Base-by-base conservation (phyloP, 2,329 filamentous ascomycete species). In the Epichloe amarillans region DNA sequence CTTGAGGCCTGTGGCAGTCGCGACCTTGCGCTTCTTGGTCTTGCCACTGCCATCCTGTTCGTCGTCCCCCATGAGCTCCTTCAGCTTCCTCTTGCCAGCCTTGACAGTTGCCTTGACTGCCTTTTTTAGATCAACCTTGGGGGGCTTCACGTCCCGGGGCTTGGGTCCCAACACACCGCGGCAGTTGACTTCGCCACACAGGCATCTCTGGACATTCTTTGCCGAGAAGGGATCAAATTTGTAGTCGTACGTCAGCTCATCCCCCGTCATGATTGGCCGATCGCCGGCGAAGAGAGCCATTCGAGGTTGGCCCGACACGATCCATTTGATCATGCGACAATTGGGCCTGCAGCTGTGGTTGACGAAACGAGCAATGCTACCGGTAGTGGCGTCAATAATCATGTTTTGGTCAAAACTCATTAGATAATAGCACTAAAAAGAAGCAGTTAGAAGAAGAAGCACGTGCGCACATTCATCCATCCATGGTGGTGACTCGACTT, bases 331-430 rank as follows among this genome's bases (percentile, higher is more conserved):
- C 90, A 98, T 97, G 55, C 86, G 82, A 69, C 91, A 97, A 64
- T 98, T 98, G 3, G 93, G 93, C 52, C 87, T 84, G 69, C 93
- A 98, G 17, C 89, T 95, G 66, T 98, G 93, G 64, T 98, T 98
- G 65, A 98, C 90, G 66, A 98, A 98, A 51, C 93, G 86, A 61
- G 93, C 91, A 67, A 97, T 95, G 57, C 88, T 95, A 60, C 93
- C 93, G 51, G 88, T 88, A 30, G 90, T 96, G 36, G 91, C 93
- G 70, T 98, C 93, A 57, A 98, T 95, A 61, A 97, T 95, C 82
- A 97, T 93, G 67, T 94, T 93, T 66, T 96, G 89, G 63, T 97
- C 90, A 64, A 97, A 96, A 51, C 88, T 89, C 93, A 98, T 98
- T 47, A 98, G 74, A 66, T 98, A 98, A 68, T 95, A 97, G 68